A percentile compares a stretch with the other conserved stretches of the same genome.
These are phyloP conservation scores for Cystobasidium sp. DNA, from an alignment of 1,284 basidiomycete genomes.

Conservation along the genomic window DNA sequence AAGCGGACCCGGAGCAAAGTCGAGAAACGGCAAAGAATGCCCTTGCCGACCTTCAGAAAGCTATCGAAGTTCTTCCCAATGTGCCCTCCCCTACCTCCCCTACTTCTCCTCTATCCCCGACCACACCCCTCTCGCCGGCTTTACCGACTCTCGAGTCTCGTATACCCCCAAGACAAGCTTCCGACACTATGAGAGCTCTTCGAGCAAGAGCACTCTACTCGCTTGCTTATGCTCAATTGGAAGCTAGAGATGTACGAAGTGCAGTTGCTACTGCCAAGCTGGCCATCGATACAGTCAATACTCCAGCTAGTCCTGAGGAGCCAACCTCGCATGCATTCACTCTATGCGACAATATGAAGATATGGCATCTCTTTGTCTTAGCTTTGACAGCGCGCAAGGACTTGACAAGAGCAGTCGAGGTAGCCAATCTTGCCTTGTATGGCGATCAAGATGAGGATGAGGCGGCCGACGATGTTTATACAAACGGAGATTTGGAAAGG, in stretches of 20 bases:
- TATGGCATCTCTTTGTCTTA: slow-evolving; percentile 91
- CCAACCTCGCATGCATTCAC: slow-evolving; percentile 62
- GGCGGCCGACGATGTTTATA: slow-evolving; percentile 54
- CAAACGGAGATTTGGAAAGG: neutral
- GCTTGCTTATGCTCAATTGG: slow-evolving; percentile 74
- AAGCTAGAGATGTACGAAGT: slow-evolving; percentile 69
- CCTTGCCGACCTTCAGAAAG: slow-evolving; percentile 39
- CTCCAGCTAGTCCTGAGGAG: neutral
- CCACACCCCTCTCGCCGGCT: no score
- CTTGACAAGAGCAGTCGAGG: slow-evolving; percentile 75
- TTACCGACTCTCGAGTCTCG: neutral
- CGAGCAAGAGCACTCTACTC: slow-evolving; percentile 65
- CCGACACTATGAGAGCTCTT: slow-evolving; percentile 48
- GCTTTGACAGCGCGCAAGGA: slow-evolving; percentile 78
- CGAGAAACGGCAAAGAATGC: slow-evolving; percentile 56
- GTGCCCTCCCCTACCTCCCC: slow-evolving; percentile 60
- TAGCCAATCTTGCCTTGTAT: slow-evolving; percentile 71
- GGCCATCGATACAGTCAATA: slow-evolving; percentile 58
- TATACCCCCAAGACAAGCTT: slow-evolving; percentile 53
- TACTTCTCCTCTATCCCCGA: slow-evolving; percentile 7
- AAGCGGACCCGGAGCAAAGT: slow-evolving; percentile 47
- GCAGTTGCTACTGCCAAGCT: slow-evolving; percentile 72
- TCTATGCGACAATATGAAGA: slow-evolving; percentile 71
- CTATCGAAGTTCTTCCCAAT: slow-evolving; percentile 61
- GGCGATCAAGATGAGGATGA: slow-evolving; percentile 62